phyloP scores from a whole-genome alignment of 2,329 filamentous ascomycete species.

The Cercospora sp. region DNA sequence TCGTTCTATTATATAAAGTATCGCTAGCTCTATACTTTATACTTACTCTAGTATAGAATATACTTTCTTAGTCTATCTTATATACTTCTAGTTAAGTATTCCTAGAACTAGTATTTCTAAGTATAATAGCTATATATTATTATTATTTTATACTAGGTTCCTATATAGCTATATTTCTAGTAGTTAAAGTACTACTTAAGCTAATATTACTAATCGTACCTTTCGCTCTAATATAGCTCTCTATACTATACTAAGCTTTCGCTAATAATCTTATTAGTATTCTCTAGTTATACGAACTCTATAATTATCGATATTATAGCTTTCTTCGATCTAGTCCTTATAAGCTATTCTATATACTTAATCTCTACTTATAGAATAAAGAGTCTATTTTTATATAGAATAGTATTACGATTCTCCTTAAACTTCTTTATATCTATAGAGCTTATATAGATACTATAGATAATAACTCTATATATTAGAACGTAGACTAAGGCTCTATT shows the following conservation, averaged over 20 bases:
- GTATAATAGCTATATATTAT: conserved; percentile 15
- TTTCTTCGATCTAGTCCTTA: conserved; percentile 7
- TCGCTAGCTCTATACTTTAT: conserved; percentile 12
- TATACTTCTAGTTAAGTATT: conserved; percentile 1
- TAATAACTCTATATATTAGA: neutral
- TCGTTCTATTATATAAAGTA: neutral
- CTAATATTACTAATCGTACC: conserved; percentile 2
- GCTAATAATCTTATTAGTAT: conserved; percentile 13
- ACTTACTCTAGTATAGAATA: conserved; percentile 6
- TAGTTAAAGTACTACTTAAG: conserved; percentile 13
- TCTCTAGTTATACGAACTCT: conserved; percentile 1
- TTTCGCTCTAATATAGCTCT: conserved; percentile 10
- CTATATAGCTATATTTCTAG: conserved; percentile 15
- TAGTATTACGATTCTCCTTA: conserved; percentile 1
- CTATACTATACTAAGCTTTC: conserved; percentile 7
- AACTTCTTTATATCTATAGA: conserved; percentile 14
- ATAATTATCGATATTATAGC: conserved; percentile 12
- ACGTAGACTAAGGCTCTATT: conserved; percentile 5
- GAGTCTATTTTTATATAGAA: conserved; percentile 7
- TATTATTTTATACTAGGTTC: conserved; percentile 13
- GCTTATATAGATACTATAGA: conserved; percentile 7
- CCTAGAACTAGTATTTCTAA: conserved; percentile 9
- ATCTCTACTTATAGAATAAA: conserved; percentile 9
- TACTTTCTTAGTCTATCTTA: conserved; percentile 9
- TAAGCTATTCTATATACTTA: conserved; percentile 14